Percentiles rank a stretch among this genome's conserved stretches.
phyloP scores from a whole-genome alignment of 306 rosid genomes.

The Cicer arietinum region DNA sequence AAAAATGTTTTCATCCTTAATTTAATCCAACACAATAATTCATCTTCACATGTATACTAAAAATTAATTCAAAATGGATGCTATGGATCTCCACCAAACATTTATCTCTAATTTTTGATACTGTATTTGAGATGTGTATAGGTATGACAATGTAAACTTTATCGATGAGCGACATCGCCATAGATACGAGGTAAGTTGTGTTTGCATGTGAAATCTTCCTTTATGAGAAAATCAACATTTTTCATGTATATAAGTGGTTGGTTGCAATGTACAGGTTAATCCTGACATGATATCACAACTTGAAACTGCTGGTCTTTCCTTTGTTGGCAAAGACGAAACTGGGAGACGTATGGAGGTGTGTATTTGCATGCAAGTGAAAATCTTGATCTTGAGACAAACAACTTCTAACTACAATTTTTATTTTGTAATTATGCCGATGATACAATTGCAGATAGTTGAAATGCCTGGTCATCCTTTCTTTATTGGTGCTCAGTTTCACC shows the following conservation, averaged over 20 bases:
- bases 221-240: background rate
- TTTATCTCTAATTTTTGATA: constrained; percentile 8
- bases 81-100: background rate
- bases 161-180: constrained; percentile 84
- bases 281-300: constrained; percentile 75
- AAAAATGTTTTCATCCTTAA: background rate
- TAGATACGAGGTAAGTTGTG: constrained; percentile 72
- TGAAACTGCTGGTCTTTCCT: constrained; percentile 71
- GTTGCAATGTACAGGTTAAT: constrained; percentile 64
- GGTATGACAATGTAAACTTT: constrained; percentile 65
- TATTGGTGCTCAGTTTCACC: constrained; percentile 83
- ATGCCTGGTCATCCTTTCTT: constrained; percentile 72
- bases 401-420: background rate
- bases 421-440: constrained; percentile 23
- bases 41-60: background rate
- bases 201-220: constrained; percentile 30
- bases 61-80: constrained; percentile 3
- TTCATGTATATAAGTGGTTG: constrained; percentile 14
- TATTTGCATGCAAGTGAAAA: constrained; percentile 25
- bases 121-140: constrained; percentile 38
- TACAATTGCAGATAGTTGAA: constrained; percentile 66
- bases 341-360: constrained; percentile 83
- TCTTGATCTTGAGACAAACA: constrained; percentile 22
- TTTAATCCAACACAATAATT: background rate
- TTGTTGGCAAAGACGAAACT: constrained; percentile 83